Evolutionary conservation across 441 rosid genomes (phyloP).

Genomic region (Geranium incanum): DNA sequence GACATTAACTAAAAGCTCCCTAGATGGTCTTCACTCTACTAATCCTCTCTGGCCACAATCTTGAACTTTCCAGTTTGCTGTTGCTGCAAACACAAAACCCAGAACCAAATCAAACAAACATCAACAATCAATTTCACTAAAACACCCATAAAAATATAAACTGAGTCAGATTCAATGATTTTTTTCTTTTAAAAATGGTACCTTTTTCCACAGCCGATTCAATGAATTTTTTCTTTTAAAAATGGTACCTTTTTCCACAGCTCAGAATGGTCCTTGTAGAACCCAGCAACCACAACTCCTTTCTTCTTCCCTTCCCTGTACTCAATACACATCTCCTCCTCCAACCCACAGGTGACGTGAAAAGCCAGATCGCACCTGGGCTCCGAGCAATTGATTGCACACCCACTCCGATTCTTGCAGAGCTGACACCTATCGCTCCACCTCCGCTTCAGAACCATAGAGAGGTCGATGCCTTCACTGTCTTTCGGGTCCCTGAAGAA

Average conservation of each 20-base stretch:
- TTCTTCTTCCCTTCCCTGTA: constrained; percentile 52
- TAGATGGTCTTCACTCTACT: not conserved
- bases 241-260: constrained; percentile 64
- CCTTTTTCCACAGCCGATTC: constrained; percentile 79
- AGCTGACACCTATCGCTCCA: constrained; percentile 55
- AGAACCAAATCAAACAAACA: not conserved
- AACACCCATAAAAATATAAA: not conserved
- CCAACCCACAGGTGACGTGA: constrained; percentile 76
- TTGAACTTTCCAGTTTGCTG: constrained; percentile 79
- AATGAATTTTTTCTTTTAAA: not conserved
- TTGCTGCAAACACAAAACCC: constrained; percentile 46
- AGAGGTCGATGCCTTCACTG: constrained; percentile 62
- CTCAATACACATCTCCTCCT: constrained; percentile 64
- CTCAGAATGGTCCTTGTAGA: constrained; percentile 62
- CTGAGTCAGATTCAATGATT: too few species aligned
- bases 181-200: constrained; percentile 23
- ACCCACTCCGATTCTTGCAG: constrained; percentile 51
- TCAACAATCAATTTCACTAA: not conserved
- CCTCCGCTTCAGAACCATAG: constrained; percentile 48
- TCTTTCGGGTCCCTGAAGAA: constrained; percentile 81
- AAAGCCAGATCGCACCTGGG: constrained; percentile 54
- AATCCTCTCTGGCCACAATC: constrained; percentile 67
- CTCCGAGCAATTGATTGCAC: constrained; percentile 78
- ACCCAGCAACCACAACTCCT: constrained; percentile 69
- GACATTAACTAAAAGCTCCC: not conserved